A percentile compares a stretch with the other conserved stretches of the same genome.
Conservation (phyloP, 805 yeast species). For the Wickerhamiella siamensis region DNA sequence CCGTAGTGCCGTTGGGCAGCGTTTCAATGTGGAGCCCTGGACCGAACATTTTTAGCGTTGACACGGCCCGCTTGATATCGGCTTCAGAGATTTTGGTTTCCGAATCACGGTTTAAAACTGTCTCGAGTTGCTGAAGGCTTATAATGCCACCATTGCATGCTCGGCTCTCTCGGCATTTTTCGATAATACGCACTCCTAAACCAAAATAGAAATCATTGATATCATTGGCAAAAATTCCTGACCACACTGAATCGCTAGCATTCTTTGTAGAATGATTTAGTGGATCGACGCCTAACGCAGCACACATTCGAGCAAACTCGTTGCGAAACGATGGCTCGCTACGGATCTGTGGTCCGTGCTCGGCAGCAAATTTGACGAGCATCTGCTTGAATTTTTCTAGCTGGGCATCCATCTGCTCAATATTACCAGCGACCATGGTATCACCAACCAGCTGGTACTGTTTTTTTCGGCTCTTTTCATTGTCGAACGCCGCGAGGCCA, state of each 20-base stretch:
- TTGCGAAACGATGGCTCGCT: slow-evolving; percentile 49
- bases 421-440: slow-evolving; percentile 18
- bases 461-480: slow-evolving; percentile 2
- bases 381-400: slow-evolving; percentile 64
- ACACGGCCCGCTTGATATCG: slow-evolving; percentile 46
- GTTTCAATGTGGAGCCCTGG: slow-evolving; percentile 52
- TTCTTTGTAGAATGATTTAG: slow-evolving; percentile 27
- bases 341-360: slow-evolving; percentile 53
- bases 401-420: slow-evolving; percentile 28
- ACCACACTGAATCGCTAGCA: slow-evolving; percentile 24
- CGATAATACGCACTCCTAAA: slow-evolving; percentile 59
- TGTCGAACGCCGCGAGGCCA: slow-evolving; percentile 11
- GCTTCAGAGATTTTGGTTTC: slow-evolving; percentile 20
- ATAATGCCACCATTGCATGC: slow-evolving; percentile 74
- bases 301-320: slow-evolving; percentile 64
- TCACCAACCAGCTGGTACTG: slow-evolving; percentile 9
- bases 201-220: slow-evolving; percentile 47
- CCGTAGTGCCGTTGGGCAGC: slow-evolving; percentile 39
- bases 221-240: slow-evolving; percentile 25
- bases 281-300: slow-evolving; percentile 75
- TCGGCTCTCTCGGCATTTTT: slow-evolving; percentile 54
- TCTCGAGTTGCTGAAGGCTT: slow-evolving; percentile 39
- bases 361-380: slow-evolving; percentile 56
- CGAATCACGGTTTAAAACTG: slow-evolving; percentile 18
- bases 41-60: slow-evolving; percentile 43